phyloP scores from a whole-genome alignment of 1,284 basidiomycete species.

The Trichosporon sp. region DNA sequence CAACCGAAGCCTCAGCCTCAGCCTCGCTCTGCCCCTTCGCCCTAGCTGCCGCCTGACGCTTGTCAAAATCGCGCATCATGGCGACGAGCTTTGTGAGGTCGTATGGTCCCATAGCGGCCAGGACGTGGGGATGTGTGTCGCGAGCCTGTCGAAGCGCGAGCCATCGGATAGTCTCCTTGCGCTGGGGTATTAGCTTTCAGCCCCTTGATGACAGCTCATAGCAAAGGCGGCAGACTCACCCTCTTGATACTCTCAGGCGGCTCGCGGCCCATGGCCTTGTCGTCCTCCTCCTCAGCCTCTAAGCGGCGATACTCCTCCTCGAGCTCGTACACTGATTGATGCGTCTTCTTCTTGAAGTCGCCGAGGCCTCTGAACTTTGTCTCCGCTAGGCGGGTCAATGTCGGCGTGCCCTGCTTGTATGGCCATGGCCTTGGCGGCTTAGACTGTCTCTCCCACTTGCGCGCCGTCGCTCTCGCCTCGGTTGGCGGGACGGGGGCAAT shows the following conservation, averaged over 20 bases:
- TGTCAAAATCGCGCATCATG: slow-evolving; percentile 15
- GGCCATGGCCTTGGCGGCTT: slow-evolving; percentile 24
- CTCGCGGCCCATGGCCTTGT: slow-evolving; percentile 36
- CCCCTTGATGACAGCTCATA: neutral
- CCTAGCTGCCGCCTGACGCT: slow-evolving; percentile 20
- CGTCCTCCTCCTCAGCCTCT: slow-evolving; percentile 37
- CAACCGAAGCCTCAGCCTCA: slow-evolving; percentile 10
- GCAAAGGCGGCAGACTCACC: no score
- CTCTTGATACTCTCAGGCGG: slow-evolving; percentile 24
- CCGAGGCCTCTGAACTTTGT: slow-evolving; percentile 30
- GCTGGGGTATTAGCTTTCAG: slow-evolving; percentile 4
- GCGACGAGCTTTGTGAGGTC: slow-evolving; percentile 29
- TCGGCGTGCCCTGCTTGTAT: slow-evolving; percentile 36
- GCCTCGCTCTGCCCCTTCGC: slow-evolving; percentile 7
- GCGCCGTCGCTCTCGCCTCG: slow-evolving; percentile 12
- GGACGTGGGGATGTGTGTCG: slow-evolving; percentile 27
- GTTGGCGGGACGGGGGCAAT: slow-evolving; percentile 24
- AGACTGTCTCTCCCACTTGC: slow-evolving; percentile 21
- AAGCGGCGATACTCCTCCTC: slow-evolving; percentile 29
- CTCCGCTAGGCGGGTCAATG: slow-evolving; percentile 32
- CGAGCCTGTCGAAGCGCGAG: slow-evolving; percentile 34
- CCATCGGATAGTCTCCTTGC: slow-evolving; percentile 35
- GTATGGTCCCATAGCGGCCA: slow-evolving; percentile 22
- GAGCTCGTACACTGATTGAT: slow-evolving; percentile 18
- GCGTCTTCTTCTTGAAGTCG: slow-evolving; percentile 24